Base-by-base conservation (phyloP, 2,329 filamentous ascomycete genomes). In the Fusarium zealandicum region DNA sequence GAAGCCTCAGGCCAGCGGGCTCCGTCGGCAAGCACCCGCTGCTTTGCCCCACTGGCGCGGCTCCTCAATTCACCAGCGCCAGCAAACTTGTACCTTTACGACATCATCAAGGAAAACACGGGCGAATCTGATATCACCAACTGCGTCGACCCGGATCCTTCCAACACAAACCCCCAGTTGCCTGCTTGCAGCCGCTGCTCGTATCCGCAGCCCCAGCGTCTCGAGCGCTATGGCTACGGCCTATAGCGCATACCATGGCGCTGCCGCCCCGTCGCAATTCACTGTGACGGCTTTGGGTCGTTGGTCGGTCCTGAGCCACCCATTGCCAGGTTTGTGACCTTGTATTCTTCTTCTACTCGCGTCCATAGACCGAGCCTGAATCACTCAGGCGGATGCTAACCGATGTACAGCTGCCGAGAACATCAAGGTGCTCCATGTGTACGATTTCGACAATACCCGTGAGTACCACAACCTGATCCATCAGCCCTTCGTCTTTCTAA, bases 391-490 rank as follows among this genome's bases (percentile, higher is more conserved):
- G 30, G 18, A 10, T 20, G 33, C 49, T 57, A 28, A 59, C 47
- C 20, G 9, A 14, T 17, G 6, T 9, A 62, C 61, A 84, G 83
- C 84, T 27, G 80, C 86, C 10, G 80, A 89, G 35, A 80, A 85
- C 49, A 88, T 98, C 74, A 91, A 85, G 71, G 78, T 86, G 8
- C 86, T 99, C 45, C 93, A 98, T 71, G 84, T 99, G 64, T 98
- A 98, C 77, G 95, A 99, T 74, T 99, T 98, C 73, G 95, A 99
- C 75, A 98, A 99, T 70, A 98, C 93, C 31, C 78, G 90, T 93
- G 78, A 72, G 88, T 60, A 18, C 18, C 35, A 46, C 25, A 25
- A 35, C 16, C 28, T 12, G 16, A 17, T 32, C 20, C 10, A 27
- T 16, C 30, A 7, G 38, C 30, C 18, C 18, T 43, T 9, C 12